Conservation (phyloP, 768 basidiomycete genomes). For the Termitomyces sp. region DNA sequence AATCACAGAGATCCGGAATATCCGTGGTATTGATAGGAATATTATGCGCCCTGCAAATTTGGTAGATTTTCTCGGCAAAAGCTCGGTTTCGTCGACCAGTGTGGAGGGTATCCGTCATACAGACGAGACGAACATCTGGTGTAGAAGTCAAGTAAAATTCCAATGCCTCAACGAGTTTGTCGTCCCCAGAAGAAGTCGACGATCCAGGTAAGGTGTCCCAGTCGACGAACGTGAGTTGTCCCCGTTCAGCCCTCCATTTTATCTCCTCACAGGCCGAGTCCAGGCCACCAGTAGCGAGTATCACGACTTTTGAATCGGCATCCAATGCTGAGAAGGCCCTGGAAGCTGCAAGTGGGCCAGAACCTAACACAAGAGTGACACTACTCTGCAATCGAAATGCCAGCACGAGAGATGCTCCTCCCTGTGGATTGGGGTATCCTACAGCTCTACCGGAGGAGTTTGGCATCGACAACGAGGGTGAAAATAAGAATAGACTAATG, state of each 20-base stretch:
- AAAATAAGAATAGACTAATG: not conserved
- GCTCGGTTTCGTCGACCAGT: conserved; percentile 35
- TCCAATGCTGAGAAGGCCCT: conserved; percentile 81
- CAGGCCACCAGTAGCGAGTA: conserved; percentile 51
- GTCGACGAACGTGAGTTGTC: conserved; percentile 55
- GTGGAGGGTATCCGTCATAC: conserved; percentile 76
- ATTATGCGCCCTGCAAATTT: conserved; percentile 46
- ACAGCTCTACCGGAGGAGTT: not conserved
- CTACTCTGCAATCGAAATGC: conserved; percentile 60
- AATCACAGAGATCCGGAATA: conserved; percentile 82
- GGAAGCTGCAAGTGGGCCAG: conserved; percentile 75
- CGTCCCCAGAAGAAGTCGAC: conserved; percentile 22
- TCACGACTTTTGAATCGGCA: conserved; percentile 64
- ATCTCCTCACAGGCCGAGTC: conserved; percentile 64
- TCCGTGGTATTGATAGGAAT: conserved; percentile 88
- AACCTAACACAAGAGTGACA: conserved; percentile 68
- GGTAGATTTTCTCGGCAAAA: conserved; percentile 57
- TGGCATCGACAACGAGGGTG: conserved; percentile 12
- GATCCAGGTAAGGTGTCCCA: conserved; percentile 40
- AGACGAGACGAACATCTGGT: conserved; percentile 44
- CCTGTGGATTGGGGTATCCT: conserved; percentile 34
- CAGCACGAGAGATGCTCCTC: conserved; percentile 74
- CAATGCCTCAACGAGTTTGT: conserved; percentile 38
- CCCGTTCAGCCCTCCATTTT: conserved; percentile 49
- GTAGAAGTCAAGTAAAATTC: conserved; percentile 37